phyloP scores from a whole-genome alignment of 192 early-diverging fungal species.

The Entomortierella lignicola region DNA sequence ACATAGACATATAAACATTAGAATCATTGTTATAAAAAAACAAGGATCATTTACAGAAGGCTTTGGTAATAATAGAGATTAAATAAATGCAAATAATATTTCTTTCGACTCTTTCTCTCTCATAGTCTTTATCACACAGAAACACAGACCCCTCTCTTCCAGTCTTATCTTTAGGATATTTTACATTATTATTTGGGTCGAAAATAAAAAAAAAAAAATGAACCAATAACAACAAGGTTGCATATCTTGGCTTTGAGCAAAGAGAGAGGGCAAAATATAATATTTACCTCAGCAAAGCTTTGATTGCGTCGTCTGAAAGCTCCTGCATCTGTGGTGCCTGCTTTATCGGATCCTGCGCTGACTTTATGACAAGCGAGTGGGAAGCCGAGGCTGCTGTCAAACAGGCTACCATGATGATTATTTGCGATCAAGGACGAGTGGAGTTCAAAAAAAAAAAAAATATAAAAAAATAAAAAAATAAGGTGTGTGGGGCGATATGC shows the following conservation, averaged over 20 bases:
- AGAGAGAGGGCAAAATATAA: slow-evolving; percentile 5
- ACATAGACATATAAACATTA: slow-evolving; percentile 23
- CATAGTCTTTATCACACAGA: no score
- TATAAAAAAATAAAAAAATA: no score
- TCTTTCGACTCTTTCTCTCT: no score
- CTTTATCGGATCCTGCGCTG: slow-evolving; percentile 28
- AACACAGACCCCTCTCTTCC: no score
- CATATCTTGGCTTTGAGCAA: no score
- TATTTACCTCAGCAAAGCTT: slow-evolving; percentile 52
- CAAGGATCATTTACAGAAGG: neutral
- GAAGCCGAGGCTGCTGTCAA: slow-evolving; percentile 34
- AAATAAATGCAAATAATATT: no score
- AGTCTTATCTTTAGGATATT: no score
- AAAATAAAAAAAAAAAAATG: neutral
- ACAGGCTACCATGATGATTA: slow-evolving; percentile 47
- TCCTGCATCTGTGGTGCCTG: slow-evolving; percentile 32
- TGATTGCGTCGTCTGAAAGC: slow-evolving; percentile 51
- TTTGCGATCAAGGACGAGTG: neutral
- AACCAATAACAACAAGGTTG: neutral
- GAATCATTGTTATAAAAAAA: slow-evolving; percentile 4
- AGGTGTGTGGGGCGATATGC: no score
- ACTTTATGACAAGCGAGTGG: slow-evolving; percentile 28
- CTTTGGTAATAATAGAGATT: neutral
- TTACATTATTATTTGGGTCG: no score
- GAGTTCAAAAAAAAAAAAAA: slow-evolving; percentile 6